phyloP scores from a whole-genome alignment of 1,284 basidiomycete species.

The Apiotrichum laibachii region DNA sequence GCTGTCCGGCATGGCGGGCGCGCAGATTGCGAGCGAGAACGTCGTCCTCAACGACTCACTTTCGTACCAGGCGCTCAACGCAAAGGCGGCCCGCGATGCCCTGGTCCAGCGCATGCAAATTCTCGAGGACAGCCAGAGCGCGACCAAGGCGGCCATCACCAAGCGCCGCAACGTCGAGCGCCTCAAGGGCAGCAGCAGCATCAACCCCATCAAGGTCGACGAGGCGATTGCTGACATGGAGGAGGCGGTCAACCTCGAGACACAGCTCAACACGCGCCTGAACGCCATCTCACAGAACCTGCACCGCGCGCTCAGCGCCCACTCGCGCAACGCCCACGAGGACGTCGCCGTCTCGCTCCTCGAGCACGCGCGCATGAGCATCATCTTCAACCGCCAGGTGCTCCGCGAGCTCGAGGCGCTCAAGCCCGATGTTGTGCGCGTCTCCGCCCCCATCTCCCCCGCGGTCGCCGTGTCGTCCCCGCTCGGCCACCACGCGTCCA shows the following conservation, averaged over 20 bases:
- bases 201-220: conserved; percentile 80
- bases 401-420: conserved; percentile 84
- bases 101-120: conserved; percentile 79
- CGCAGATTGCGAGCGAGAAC: conserved; percentile 80
- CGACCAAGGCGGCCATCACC: conserved; percentile 84
- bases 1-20: conserved; percentile 75
- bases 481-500: background rate
- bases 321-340: conserved; percentile 79
- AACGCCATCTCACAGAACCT: conserved; percentile 87
- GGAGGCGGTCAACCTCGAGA: conserved; percentile 86
- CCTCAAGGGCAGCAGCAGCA: conserved; percentile 80
- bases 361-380: conserved; percentile 82
- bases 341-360: conserved; percentile 82
- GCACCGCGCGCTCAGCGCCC: conserved; percentile 73
- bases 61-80: conserved; percentile 89
- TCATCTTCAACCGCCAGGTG: conserved; percentile 84
- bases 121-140: conserved; percentile 84
- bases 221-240: conserved; percentile 90
- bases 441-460: conserved; percentile 18
- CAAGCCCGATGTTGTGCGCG: conserved; percentile 61
- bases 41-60: conserved; percentile 87
- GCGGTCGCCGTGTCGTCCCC: background rate
- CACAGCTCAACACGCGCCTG: conserved; percentile 72
- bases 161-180: conserved; percentile 87
- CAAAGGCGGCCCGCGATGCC: conserved; percentile 83